These are phyloP conservation scores for Allodekkera sacchari DNA, from an alignment of 805 yeast genomes.

Conservation along the genomic window DNA sequence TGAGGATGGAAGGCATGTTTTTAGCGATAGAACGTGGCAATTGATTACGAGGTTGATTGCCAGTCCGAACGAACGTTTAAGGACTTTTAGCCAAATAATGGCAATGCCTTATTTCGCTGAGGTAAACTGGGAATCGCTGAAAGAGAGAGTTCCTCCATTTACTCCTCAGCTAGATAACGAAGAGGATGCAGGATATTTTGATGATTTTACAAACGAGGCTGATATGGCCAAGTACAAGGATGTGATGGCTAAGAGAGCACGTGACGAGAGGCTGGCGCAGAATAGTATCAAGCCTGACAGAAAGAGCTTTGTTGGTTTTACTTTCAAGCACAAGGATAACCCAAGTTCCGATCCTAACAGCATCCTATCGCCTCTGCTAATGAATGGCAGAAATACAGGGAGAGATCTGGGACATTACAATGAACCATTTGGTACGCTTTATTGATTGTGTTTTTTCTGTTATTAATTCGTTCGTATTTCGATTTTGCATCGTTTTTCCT, in stretches of 20 bases:
- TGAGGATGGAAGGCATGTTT: slow-evolving; percentile 84
- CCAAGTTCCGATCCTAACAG: slow-evolving; percentile 38
- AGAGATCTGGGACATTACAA: slow-evolving; percentile 17
- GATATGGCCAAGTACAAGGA: slow-evolving; percentile 98
- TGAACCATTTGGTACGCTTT: slow-evolving; percentile 29
- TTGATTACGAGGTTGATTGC: slow-evolving; percentile 74
- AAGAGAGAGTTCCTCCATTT: slow-evolving; percentile 81
- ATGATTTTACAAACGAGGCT: slow-evolving; percentile 91
- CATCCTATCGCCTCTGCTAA: slow-evolving; percentile 25
- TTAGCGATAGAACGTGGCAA: slow-evolving; percentile 95
- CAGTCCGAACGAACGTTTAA: slow-evolving; percentile 64
- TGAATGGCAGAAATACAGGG: slow-evolving; percentile 16
- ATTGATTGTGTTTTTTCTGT: slow-evolving; percentile 10
- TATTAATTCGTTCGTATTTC: background rate
- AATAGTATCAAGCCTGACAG: slow-evolving; percentile 48
- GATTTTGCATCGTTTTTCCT: slow-evolving; percentile 1
- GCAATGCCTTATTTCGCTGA: slow-evolving; percentile 77
- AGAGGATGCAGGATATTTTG: slow-evolving; percentile 97
- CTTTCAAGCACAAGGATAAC: slow-evolving; percentile 77
- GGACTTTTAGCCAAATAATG: slow-evolving; percentile 74
- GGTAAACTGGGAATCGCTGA: slow-evolving; percentile 65
- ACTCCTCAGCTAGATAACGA: slow-evolving; percentile 95
- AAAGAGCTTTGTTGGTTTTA: slow-evolving; percentile 86
- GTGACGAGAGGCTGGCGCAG: slow-evolving; percentile 74
- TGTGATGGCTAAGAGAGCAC: slow-evolving; percentile 85